Evolutionary conservation across 176 grass and related monocot species (phyloP), one percentile per base, ranked within the genome.

Genomic region (Avena insularis): DNA sequence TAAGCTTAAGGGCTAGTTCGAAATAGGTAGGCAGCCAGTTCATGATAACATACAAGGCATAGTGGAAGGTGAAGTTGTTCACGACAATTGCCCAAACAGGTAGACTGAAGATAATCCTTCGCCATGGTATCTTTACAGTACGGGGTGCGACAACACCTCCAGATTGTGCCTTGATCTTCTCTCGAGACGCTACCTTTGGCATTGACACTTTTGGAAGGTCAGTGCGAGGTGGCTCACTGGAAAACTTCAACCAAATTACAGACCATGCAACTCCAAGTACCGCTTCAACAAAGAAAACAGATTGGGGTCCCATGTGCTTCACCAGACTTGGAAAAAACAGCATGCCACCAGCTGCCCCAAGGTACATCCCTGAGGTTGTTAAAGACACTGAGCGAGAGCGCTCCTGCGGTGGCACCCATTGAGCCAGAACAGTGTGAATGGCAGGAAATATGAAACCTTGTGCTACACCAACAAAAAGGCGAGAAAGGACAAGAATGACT

Each of bases 11-110:
- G 72, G 72, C 72, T 5, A 75, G 25, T 17, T 77, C 73, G 25
- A 77, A 77, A 77, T 77, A 54, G 23, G 73, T 77, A 54, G 73
- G 73, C 25, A 77, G 73, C 73, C 73, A 77, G 49, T 77, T 77
- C 48, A 74, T 74, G 71, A 74, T 74, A 74, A 49, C 71, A 50
- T 74, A 74, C 71, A 74, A 74, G 45, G 71, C 71, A 50, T 74
- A 49, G n/a, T 74, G 71, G 71, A 74, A 74, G n/a, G 71, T 74
- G 71, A 74, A 74, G 71, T 74, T 49, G 71, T 74, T 74, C 71
- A 74, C 71, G 5, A 49, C 71, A 74, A 74, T 74, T 14, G 45
- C 71, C 71, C 71, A 74, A 50, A 74, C 71, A 74, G 71, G 71
- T 50, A 74, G 45, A 74, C 71, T 74, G n/a, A 74, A 74, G 71